These are phyloP conservation scores for Candida sanyaensis DNA, from an alignment of 1,139 yeast species.

Conservation along the genomic window DNA sequence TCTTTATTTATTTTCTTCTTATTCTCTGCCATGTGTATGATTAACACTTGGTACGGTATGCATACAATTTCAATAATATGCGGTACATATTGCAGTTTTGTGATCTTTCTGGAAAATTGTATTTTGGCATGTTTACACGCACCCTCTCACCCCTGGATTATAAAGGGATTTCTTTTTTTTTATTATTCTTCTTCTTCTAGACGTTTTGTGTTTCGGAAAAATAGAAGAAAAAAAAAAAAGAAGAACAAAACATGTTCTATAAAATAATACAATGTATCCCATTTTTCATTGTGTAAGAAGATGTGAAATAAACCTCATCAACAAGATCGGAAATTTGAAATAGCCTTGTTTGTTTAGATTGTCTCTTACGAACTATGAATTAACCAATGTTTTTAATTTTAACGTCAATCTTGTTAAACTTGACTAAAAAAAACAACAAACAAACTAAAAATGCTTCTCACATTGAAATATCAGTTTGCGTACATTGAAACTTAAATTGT, in stretches of 20 bases:
- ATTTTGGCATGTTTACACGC: background rate
- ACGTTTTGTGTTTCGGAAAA: background rate
- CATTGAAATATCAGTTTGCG: background rate
- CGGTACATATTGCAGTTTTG: background rate
- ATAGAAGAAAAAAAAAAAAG: too few species aligned
- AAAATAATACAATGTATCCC: too few species aligned
- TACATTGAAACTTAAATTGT: too few species aligned
- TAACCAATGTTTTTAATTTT: background rate
- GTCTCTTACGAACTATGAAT: too few species aligned
- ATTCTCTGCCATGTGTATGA: background rate
- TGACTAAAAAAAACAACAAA: background rate
- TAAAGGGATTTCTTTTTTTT: background rate
- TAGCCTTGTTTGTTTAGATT: too few species aligned
- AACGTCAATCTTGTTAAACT: background rate
- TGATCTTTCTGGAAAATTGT: background rate
- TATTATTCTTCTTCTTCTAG: background rate
- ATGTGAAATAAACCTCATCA: too few species aligned
- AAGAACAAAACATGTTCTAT: too few species aligned
- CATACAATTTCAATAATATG: background rate
- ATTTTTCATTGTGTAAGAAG: too few species aligned
- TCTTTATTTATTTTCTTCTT: background rate
- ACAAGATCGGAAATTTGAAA: too few species aligned
- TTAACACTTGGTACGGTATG: slow-evolving; percentile 1
- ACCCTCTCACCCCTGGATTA: background rate
- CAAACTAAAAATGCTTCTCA: background rate